Evolutionary conservation across 2,329 filamentous ascomycete genomes (phyloP), one percentile per base, ranked within the genome.

Genomic region (Exophiala sideris): DNA sequence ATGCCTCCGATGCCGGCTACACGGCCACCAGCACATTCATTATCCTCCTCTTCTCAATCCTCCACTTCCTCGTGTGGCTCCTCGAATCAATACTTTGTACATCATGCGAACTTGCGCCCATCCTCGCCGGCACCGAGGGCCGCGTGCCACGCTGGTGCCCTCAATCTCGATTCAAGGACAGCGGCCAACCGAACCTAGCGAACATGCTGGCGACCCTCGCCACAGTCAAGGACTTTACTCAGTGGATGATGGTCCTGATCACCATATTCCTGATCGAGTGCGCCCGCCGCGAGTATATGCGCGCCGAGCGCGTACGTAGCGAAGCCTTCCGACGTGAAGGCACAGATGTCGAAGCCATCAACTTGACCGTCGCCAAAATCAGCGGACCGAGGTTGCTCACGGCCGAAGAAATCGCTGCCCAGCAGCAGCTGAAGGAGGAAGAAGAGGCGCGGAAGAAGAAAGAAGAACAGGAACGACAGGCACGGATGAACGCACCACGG

Each of bases 131-230:
- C 18, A 48, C 45, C 20, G 45, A 62, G 41, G 59, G 59, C 18
- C 50, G 18, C 3, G 59, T 62, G 6, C 57, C 59, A 3, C 18
- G 24, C 21, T 62, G 59, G 59, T 62, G 59, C 36, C 57, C 57
- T 3, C 59, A 62, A 33, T 62, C 57, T 3, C 54, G 50, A 8
- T 62, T 62, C 45, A 52, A 46, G 34, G 57, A 62, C 45, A 46
- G 46, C 12, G 57, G 56, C 32, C 34, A 47, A 8, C 48, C 48
- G 11, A 40, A 20, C 14, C 49, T 75, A 67, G 8, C 69, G 72
- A 11, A 86, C 82, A 20, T 74, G 79, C 47, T 79, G 72, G 14
- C 83, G 82, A 58, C 76, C 77, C 64, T 78, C 71, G 18, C 54
- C 4, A 48, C 51, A 7, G 59, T 56, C 36, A 62, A 62, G 38